Conservation (phyloP, 352 stramenopile species). For the Globisporangium parvum region DNA sequence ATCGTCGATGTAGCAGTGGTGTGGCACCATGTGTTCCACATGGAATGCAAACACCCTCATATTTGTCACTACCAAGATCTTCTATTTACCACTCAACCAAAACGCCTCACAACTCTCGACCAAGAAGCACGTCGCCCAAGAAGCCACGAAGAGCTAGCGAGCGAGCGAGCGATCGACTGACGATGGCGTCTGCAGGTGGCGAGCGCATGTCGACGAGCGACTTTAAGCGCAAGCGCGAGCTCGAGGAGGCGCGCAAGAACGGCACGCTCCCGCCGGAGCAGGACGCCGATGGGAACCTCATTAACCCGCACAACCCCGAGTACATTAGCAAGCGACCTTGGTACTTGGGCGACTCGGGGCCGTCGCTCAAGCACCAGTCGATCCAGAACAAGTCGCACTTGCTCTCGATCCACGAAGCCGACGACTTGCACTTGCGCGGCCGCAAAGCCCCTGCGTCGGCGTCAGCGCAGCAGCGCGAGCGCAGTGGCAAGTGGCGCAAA, state of each 20-base stretch:
- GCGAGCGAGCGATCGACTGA: no score
- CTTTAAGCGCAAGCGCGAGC: conserved; percentile 86
- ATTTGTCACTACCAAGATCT: not conserved
- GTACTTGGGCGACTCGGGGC: conserved; percentile 94
- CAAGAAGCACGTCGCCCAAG: not conserved
- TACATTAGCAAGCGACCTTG: conserved; percentile 99
- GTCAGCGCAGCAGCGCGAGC: not conserved
- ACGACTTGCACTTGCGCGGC: conserved; percentile 68
- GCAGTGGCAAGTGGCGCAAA: conserved; percentile 72
- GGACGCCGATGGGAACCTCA: conserved; percentile 93
- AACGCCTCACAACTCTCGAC: not conserved
- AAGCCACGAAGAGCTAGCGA: not conserved
- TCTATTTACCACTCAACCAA: not conserved
- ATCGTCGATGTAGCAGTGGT: not conserved
- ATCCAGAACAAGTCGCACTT: conserved; percentile 88
- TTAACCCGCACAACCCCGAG: conserved; percentile 99
- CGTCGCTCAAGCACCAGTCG: conserved; percentile 94
- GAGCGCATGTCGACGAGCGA: conserved; percentile 74
- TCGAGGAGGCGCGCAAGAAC: conserved; percentile 88
- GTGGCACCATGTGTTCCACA: not conserved
- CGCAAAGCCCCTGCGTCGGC: conserved; percentile 12
- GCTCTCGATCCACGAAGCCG: conserved; percentile 86
- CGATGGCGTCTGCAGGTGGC: conserved; percentile 53
- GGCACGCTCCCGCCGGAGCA: conserved; percentile 83
- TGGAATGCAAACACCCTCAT: no score